phyloP scores from a whole-genome alignment of 2,329 filamentous ascomycete genomes.

The Ascochyta viciae-villosae region DNA sequence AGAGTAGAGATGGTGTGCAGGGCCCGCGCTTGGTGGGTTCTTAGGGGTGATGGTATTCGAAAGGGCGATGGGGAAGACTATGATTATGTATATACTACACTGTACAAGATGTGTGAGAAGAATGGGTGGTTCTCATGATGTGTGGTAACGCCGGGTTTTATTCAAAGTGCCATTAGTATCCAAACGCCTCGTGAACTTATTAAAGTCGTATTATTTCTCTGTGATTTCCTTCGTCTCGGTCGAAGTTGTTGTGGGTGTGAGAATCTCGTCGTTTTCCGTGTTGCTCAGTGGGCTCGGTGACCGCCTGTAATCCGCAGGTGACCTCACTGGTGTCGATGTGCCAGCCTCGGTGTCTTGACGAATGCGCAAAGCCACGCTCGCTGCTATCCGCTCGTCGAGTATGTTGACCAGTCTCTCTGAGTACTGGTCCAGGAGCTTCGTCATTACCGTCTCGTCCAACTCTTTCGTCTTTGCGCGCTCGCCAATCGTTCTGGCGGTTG shows the following conservation, averaged over 20 bases:
- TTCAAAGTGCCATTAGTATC: neutral
- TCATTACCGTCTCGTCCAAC: slow-evolving; percentile 53
- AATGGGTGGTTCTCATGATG: no score
- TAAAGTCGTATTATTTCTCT: neutral
- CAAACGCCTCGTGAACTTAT: slow-evolving; percentile 7
- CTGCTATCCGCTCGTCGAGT: slow-evolving; percentile 72
- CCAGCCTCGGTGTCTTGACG: slow-evolving; percentile 42
- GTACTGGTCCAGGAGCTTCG: slow-evolving; percentile 75
- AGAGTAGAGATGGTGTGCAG: no score
- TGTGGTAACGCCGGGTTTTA: no score
- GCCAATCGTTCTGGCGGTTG: slow-evolving; percentile 54
- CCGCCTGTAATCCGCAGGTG: slow-evolving; percentile 7
- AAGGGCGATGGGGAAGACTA: no score
- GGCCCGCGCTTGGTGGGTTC: no score
- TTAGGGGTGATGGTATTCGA: no score
- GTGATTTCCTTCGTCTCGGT: neutral
- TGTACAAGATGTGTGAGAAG: no score
- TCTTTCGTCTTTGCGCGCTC: slow-evolving; percentile 51
- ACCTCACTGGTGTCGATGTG: slow-evolving; percentile 4
- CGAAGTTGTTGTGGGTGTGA: neutral
- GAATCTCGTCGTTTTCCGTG: neutral
- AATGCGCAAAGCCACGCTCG: slow-evolving; percentile 46
- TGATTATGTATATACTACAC: no score
- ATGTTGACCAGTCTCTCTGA: slow-evolving; percentile 74
- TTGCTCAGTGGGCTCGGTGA: slow-evolving; percentile 7